Evolutionary conservation across 768 basidiomycete genomes (phyloP), one percentile per base, ranked within the genome.

Genomic region (Leccinum variicolor): DNA sequence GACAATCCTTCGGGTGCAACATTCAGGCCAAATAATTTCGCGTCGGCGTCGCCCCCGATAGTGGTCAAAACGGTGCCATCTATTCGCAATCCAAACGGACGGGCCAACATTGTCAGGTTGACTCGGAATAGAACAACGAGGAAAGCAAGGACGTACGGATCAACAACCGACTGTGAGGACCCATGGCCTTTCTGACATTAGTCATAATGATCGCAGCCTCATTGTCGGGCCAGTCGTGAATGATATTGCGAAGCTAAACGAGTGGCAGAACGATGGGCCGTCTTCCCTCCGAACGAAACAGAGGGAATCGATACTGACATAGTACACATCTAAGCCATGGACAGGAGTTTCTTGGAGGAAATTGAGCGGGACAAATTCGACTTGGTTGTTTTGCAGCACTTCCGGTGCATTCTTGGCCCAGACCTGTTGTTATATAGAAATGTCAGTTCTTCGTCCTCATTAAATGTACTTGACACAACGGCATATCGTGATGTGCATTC

Each of bases 1-100:
- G 81, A 69, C 51, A 83, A 66, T 0, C 79, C 80, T 52, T 75
- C 74, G 0, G 79, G 80, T 1, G 77, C 78, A 58, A 57, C 50
- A 11, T 64, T 61, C 65, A 59, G 43, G 34, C 55, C 58, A 31
- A 46, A 59, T 7, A 25, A 17, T 15, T 56, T 54, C 3, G 50
- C 41, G 26, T 31, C 55, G 9, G 54, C 41, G 19, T 62, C 58
- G 21, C 49, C 54, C 17, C 56, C 41, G 19, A 61, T 61, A 5
- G 57, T 33, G 21, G 36, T 57, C 47, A 69, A 46, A 19, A 46
- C 60, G 6, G 59, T 58, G 41, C 70, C 69, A 9, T 71, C 69
- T 71, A 21, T 10, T 14, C 3, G 7, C 1, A 25, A 6, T 34
- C 33, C 2, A 34, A 34, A 4, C 10, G 23, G 13, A 45, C 23